Base-by-base conservation (phyloP, 495 filamentous ascomycete species). In the Thermochaetoides thermophila region DNA sequence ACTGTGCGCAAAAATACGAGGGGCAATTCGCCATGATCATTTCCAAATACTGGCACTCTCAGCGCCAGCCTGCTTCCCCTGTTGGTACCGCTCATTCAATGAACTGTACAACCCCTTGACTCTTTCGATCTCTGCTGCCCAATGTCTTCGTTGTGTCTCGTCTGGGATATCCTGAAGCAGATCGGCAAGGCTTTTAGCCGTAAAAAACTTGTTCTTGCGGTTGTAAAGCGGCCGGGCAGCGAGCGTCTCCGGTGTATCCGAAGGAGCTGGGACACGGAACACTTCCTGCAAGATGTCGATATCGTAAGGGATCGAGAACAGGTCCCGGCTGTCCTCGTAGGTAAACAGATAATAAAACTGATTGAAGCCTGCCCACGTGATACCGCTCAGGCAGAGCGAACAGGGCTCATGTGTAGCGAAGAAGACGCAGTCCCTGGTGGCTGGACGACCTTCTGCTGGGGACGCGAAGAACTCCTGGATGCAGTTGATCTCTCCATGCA, bases 401-500 rank as follows among this genome's bases (percentile, higher is more conserved):
- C 56, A 61, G 10, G 57, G 56, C 34, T 61, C 57, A 34, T 61
- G 57, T 10, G 57, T 61, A 10, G 55, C 54, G 19, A 61, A 52
- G 46, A 61, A 59, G 37, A 61, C 42, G 48, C 52, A 56, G 41
- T 59, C 50, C 17, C 43, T 48, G 27, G 53, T 44, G 22, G 34
- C 32, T 1, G 47, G 52, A n/a, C 45, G 38, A 20, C 27, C 36
- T 16, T 39, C 32, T 10, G 42, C 24, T 0, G 50, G 42, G 0
- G 46, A 43, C 0, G 49, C 22, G 31, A 59, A 59, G 40, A 57
- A 61, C 21, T 58, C 41, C 41, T 56, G 56, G 46, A 61, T 59
- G 45, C 57, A 61, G 47, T 61, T 61, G 46, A 61, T 56, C 37
- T 61, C 57, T 38, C 55, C 54, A 39, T 61, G 57, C 3, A 59